Percentiles rank a stretch among this genome's conserved stretches.
phyloP scores from a whole-genome alignment of 352 stramenopile genomes.

The Thalassiosira hispida region DNA sequence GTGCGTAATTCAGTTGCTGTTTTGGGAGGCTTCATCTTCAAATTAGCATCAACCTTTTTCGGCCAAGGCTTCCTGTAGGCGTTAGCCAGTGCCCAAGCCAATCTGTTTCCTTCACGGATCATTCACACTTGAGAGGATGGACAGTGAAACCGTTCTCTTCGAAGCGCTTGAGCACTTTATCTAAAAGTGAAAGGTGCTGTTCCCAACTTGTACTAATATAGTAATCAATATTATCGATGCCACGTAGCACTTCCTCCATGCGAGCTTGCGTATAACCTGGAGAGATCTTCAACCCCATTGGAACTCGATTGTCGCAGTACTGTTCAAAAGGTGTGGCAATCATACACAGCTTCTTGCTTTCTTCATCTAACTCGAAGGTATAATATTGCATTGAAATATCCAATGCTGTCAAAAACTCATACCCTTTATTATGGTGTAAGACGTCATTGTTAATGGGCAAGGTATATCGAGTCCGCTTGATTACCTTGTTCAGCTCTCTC shows the following conservation, averaged over 20 bases:
- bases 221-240: no score
- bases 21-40: background rate
- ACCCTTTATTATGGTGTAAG: slow-evolving; percentile 31
- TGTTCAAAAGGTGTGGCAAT: slow-evolving; percentile 42
- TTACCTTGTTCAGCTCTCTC: slow-evolving; percentile 52
- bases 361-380: slow-evolving; percentile 50
- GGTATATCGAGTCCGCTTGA: slow-evolving; percentile 43
- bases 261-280: slow-evolving; percentile 54
- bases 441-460: slow-evolving; percentile 64
- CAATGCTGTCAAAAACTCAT: background rate
- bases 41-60: slow-evolving; percentile 51
- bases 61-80: slow-evolving; percentile 27
- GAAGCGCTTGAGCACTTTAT: no score
- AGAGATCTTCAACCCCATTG: slow-evolving; percentile 46
- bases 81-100: no score
- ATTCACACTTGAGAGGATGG: no score
- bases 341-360: slow-evolving; percentile 5
- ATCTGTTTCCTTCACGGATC: no score
- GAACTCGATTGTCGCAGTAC: slow-evolving; percentile 43
- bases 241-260: slow-evolving; percentile 31
- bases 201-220: no score
- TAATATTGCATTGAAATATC: slow-evolving; percentile 54
- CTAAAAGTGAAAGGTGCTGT: no score
- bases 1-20: slow-evolving; percentile 28
- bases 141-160: no score